A percentile compares a stretch with the other conserved stretches of the same genome.
phyloP scores from a whole-genome alignment of 495 filamentous ascomycete species.

The Daldinia loculata region DNA sequence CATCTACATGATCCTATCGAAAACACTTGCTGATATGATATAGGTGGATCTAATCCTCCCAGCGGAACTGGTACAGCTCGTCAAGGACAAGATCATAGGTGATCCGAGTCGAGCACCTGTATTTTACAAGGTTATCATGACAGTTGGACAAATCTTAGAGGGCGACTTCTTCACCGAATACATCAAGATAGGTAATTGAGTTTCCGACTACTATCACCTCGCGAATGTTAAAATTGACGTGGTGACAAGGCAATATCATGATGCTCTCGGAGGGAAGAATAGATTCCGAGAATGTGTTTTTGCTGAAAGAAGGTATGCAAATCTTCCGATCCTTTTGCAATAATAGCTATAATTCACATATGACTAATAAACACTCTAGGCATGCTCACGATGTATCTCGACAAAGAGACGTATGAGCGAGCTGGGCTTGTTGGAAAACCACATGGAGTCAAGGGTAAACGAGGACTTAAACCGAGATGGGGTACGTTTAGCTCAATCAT shows the following conservation, averaged over 20 bases:
- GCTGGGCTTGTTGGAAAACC: constrained; percentile 83
- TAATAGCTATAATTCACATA: background rate
- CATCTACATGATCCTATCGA: constrained; percentile 11
- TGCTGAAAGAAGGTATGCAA: constrained; percentile 70
- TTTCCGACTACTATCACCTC: background rate
- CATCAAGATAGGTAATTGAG: constrained; percentile 77
- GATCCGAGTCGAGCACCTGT: constrained; percentile 49
- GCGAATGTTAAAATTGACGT: background rate
- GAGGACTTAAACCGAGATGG: constrained; percentile 62
- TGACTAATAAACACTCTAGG: constrained; percentile 56
- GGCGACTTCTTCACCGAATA: constrained; percentile 86
- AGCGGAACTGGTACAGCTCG: constrained; percentile 66
- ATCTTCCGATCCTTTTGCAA: too few species aligned
- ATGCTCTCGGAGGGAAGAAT: constrained; percentile 89
- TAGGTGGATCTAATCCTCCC: constrained; percentile 82
- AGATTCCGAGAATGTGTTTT: constrained; percentile 82
- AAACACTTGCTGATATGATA: background rate
- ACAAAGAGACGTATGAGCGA: constrained; percentile 85
- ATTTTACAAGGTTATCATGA: constrained; percentile 79
- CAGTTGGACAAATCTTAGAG: constrained; percentile 73
- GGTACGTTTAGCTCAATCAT: constrained; percentile 42
- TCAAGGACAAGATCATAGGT: constrained; percentile 63
- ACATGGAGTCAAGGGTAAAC: constrained; percentile 62
- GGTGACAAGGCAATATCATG: constrained; percentile 74
- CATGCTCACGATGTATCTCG: constrained; percentile 76